Base-by-base conservation (phyloP, 441 rosid genomes). In the Adansonia madagascariensis region DNA sequence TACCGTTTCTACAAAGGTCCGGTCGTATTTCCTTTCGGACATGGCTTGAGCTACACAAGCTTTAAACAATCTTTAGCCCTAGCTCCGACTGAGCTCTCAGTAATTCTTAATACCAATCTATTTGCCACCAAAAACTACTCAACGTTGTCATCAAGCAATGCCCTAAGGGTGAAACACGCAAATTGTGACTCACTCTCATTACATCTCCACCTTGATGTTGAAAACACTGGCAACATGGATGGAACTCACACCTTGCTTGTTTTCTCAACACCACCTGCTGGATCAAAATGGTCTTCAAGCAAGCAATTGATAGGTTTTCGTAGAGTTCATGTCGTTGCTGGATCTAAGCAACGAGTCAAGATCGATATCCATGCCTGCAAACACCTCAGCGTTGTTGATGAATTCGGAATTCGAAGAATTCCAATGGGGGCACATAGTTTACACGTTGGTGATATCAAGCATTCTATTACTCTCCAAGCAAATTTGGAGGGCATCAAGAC, bases 1-100 rank as follows among this genome's bases (percentile, higher is more conserved):
- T 90, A 87, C 57, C 80, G 99, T 69, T 95, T 95, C 88, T 95
- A 94, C 80, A 92, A 88, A 71, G 99, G 99, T 8, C 91, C 93
- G 0, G 95, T 90, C n/a, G 94, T 95, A 1, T 95, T 74, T 79
- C 93, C 97, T 12, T 95, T 91, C 71, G 98, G 97, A 4, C 83
- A 89, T 18, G 99, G 98, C 57, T 8, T 91, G 79, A 90, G 91
- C 67, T 95, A 89, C 86, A 83, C 99, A 3, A 75, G 72, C 0
- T 92, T 86, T 50, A 43, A 85, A 4, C 89, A 89, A 76, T 75
- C 84, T 9, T 78, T 90, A 1, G 81, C 84, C 43, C 81, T 75
- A 73, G 87, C 81, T 41, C 92, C 97, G 0, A 77, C 79, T 43
- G 66, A 78, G 6, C 63, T 92, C 62, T 80, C 87, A 0, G 50